These are phyloP conservation scores for Halophytophthora polymorphica DNA, from an alignment of 352 stramenopile genomes.

Conservation along the genomic window DNA sequence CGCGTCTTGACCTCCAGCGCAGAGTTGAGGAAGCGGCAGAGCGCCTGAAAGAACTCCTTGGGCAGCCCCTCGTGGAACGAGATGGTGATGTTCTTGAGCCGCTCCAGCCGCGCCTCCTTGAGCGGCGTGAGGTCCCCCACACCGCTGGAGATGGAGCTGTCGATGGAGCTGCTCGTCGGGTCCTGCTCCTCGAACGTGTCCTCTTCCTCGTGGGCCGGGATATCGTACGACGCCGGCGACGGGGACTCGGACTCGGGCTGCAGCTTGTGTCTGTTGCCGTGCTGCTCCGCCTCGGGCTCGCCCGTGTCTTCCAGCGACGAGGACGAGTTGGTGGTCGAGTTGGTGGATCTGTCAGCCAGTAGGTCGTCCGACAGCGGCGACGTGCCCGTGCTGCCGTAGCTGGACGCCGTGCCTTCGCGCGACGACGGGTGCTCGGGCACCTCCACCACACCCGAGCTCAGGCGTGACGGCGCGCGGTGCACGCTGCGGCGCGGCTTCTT, in stretches of 20 bases:
- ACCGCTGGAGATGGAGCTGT: constrained; percentile 39
- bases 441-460: constrained; percentile 34
- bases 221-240: constrained; percentile 1
- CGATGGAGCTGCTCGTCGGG: constrained; percentile 22
- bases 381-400: constrained; percentile 55
- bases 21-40: constrained; percentile 72
- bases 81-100: constrained; percentile 75
- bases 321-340: constrained; percentile 42
- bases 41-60: constrained; percentile 72
- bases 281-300: constrained; percentile 30
- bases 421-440: constrained; percentile 15
- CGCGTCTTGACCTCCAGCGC: constrained; percentile 78
- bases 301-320: constrained; percentile 40
- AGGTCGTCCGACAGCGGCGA: constrained; percentile 38
- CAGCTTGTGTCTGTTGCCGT: constrained; percentile 20
- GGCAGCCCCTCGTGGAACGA: constrained; percentile 77
- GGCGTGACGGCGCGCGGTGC: constrained; percentile 21
- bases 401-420: constrained; percentile 32
- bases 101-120: constrained; percentile 67
- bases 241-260: too few species aligned
- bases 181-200: constrained; percentile 41
- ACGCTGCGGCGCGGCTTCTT: constrained; percentile 31
- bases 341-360: constrained; percentile 40
- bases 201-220: constrained; percentile 13
- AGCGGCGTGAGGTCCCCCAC: constrained; percentile 50